Percentiles rank a stretch among this genome's conserved stretches.
Conservation (phyloP, 768 basidiomycete genomes). For the Tricholoma matsutake region DNA sequence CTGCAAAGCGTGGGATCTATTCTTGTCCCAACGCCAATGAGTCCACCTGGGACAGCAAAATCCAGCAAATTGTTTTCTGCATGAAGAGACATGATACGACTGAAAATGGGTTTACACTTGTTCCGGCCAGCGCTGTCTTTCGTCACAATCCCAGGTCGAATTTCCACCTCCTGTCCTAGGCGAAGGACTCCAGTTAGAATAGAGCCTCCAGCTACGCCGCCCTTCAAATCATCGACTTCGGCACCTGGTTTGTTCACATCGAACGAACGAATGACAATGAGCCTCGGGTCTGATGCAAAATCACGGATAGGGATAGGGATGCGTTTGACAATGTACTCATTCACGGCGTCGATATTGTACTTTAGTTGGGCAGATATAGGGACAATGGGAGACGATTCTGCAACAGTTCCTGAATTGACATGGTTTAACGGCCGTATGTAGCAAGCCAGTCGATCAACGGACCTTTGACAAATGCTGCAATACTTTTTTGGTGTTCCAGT, state of each 20-base stretch:
- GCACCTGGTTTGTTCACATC: constrained; percentile 99
- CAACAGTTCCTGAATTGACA: constrained; percentile 80
- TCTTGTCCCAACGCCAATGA: constrained; percentile 97
- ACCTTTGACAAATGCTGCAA: constrained; percentile 94
- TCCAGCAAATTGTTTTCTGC: constrained; percentile 94
- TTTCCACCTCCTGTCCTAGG: constrained; percentile 93
- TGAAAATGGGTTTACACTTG: constrained; percentile 92
- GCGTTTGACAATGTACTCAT: constrained; percentile 96
- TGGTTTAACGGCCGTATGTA: not conserved
- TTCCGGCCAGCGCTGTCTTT: constrained; percentile 90
- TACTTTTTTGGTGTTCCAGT: constrained; percentile 94
- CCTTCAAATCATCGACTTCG: constrained; percentile 95
- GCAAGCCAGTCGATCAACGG: constrained; percentile 13
- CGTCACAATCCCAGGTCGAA: constrained; percentile 94
- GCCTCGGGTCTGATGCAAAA: constrained; percentile 85
- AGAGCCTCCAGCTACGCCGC: constrained; percentile 96
- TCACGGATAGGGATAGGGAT: constrained; percentile 94
- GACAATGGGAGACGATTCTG: constrained; percentile 95
- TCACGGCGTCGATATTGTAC: constrained; percentile 99
- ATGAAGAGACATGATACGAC: constrained; percentile 83
- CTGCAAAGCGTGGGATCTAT: constrained; percentile 97
- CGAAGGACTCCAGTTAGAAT: constrained; percentile 90
- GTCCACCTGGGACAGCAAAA: constrained; percentile 95
- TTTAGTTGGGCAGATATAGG: constrained; percentile 98
- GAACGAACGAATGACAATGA: constrained; percentile 99